Percentiles rank a stretch among this genome's conserved stretches.
phyloP scores from a whole-genome alignment of 2,329 filamentous ascomycete genomes.

The Alternaria sp. region DNA sequence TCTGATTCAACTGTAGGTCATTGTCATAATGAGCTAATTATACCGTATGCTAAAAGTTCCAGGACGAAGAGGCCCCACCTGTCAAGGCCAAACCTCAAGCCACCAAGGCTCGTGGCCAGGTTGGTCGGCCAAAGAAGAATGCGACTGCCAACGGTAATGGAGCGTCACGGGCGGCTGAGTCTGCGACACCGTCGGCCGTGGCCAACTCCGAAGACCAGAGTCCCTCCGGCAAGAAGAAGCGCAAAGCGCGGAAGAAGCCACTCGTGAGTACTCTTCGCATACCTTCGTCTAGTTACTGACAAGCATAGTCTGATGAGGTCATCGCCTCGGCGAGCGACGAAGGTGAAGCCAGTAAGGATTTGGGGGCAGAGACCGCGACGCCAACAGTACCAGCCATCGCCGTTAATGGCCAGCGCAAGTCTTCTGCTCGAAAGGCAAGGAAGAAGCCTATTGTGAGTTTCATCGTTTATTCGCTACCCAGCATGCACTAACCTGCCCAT shows the following conservation, averaged over 20 bases:
- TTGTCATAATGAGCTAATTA: not conserved
- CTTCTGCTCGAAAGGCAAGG: conserved; percentile 30
- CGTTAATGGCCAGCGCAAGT: conserved; percentile 33
- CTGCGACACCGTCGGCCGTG: conserved; percentile 21
- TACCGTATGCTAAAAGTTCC: conserved; percentile 22
- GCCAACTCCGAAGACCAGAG: conserved; percentile 28
- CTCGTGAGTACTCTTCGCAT: conserved; percentile 20
- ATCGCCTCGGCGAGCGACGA: conserved; percentile 38
- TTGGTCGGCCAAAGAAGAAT: conserved; percentile 34
- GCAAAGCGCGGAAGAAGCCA: conserved; percentile 37
- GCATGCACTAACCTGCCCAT: conserved; percentile 1
- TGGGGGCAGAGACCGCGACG: conserved; percentile 16
- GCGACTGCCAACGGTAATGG: conserved; percentile 34
- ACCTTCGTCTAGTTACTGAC: conserved; percentile 14
- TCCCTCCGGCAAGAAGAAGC: conserved; percentile 36
- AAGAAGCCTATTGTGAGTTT: conserved; percentile 40
- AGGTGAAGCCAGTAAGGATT: conserved; percentile 25
- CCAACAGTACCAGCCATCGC: conserved; percentile 16
- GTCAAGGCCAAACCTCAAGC: conserved; percentile 23
- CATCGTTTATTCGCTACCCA: not conserved
- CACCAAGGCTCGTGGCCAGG: conserved; percentile 25
- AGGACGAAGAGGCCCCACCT: conserved; percentile 34
- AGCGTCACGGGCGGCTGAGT: conserved; percentile 16
- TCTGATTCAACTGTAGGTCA: conserved; percentile 36
- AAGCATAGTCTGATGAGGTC: conserved; percentile 36